Base-by-base conservation (phyloP, 306 rosid species). In the Phaseolus lunatus region DNA sequence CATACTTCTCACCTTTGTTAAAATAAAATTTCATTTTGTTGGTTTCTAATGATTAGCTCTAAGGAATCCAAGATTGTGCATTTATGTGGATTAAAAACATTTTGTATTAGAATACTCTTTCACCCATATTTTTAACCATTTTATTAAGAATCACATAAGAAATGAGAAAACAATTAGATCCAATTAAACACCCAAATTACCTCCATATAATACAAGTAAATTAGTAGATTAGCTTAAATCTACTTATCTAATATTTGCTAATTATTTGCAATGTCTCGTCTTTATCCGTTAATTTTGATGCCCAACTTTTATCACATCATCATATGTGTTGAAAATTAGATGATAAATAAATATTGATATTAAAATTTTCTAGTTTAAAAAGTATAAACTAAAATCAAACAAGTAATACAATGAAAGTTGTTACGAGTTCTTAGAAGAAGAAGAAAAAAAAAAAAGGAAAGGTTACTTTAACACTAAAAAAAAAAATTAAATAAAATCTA, bases 31-130 rank as follows among this genome's bases (percentile, higher is more conserved):
- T 62, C n/a, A 33, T 62, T 64, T 18, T 66, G 35, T 66, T 12
- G 33, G 35, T 39, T 41, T 41, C 72, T 66, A 66, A 39, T 66
- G 52, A 66, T 66, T 66, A 66, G n/a, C n/a, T 39, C 52, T 19
- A 20, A 39, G 71, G 71, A 66, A 66, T 41, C 53, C 53, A 22
- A 66, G 53, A 66, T 12, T 66, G 49, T 37, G 14, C 20, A 65
- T 10, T 19, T 19, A 66, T 33, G 9, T 63, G 48, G 69, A 19
- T 35, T 62, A 29, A 64, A 29, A 64, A 64, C 1, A 43, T 41
- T 35, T n/a, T 39, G 8, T 63, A 63, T 63, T n/a, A 33, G 15
- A 63, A 64, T 18, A 33, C 49, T 18, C 9, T 35, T 35, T 37
- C n/a, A 18, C 26, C 3, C 4, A 22, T 24, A 15, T 3, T 63